A percentile compares a stretch with the other conserved stretches of the same genome.
Evolutionary conservation across 768 basidiomycete genomes (phyloP).

Genomic region (Boletus rubropictus): DNA sequence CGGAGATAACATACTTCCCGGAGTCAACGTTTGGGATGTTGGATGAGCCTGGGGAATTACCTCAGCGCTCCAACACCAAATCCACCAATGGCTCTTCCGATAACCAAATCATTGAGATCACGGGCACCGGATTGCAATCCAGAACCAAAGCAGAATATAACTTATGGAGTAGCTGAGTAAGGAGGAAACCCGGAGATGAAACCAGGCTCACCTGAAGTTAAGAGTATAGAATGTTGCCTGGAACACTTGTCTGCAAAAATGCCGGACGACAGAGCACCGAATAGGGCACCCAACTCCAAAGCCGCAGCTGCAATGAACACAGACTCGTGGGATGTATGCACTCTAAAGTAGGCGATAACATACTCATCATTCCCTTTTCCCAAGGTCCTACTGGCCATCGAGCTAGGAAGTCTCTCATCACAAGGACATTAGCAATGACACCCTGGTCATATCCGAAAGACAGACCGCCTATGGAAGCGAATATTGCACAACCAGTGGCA

Average conservation of each 20-base stretch:
- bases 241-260: slow-evolving; percentile 65
- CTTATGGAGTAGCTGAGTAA: slow-evolving; percentile 30
- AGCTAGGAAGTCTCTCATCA: slow-evolving; percentile 68
- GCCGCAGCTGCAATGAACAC: slow-evolving; percentile 51
- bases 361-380: slow-evolving; percentile 77
- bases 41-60: slow-evolving; percentile 30
- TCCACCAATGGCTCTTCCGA: slow-evolving; percentile 73
- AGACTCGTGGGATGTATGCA: background rate
- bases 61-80: slow-evolving; percentile 74
- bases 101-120: slow-evolving; percentile 49
- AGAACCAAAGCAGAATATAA: slow-evolving; percentile 69
- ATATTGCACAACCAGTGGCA: slow-evolving; percentile 60
- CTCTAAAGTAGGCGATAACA: slow-evolving; percentile 18
- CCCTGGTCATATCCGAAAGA: slow-evolving; percentile 84
- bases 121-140: slow-evolving; percentile 59
- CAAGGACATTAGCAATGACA: slow-evolving; percentile 80
- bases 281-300: slow-evolving; percentile 71
- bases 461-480: slow-evolving; percentile 71
- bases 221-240: slow-evolving; percentile 58
- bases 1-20: slow-evolving; percentile 64
- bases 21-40: slow-evolving; percentile 2
- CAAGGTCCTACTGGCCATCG: slow-evolving; percentile 68
- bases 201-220: slow-evolving; percentile 53
- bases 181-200: background rate
- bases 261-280: slow-evolving; percentile 66